Base-by-base conservation (phyloP, 306 rosid genomes). In the Abrus pulchellus region DNA sequence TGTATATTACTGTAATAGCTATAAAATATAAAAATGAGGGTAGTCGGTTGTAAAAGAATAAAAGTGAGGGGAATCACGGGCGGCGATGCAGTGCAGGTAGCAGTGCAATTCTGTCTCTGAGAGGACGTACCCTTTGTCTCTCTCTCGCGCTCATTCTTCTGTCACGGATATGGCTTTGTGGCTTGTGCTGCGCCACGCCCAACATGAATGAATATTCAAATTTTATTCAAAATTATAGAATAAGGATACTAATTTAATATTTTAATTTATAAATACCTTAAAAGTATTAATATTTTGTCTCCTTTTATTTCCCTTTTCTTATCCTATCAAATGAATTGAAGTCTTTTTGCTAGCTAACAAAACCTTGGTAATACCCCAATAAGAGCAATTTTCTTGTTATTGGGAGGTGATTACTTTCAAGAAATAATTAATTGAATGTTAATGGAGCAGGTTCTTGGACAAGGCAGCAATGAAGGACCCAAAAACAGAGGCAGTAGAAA, bases 391-490 rank as follows among this genome's bases (percentile, higher is more conserved):
- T 20, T 20, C 20, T 36, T 36, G 4, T 36, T 36, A 36, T 0
- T 68, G 27, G 34, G 5, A 28, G 54, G 27, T 33, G 10, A 44
- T 5, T 28, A 63, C 0, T 8, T 27, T 70, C 2, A 2, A 52
- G 6, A 13, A 38, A 9, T 49, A 36, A 49, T 12, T 44, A 3
- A 57, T 20, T 48, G 29, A 12, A 76, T 48, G 8, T 40, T 61
- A 30, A 36, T 33, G 60, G 20, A 1, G 53, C 80, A 94, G 98
- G 0, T 91, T 91, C 87, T 83, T 91, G 92, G 97, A 94, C 77
- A 92, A 87, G 82, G 98, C 94, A 43, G 94, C 97, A 63, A 94
- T 92, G 49, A 89, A 80, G 76, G 86, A 50, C 6, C 79, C 76
- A 7, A 87, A 78, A 60, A 60, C 65, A 8, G 56, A 32, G 1